These are phyloP conservation scores for Sicyos edulis DNA, from an alignment of 306 rosid genomes.

Conservation along the genomic window DNA sequence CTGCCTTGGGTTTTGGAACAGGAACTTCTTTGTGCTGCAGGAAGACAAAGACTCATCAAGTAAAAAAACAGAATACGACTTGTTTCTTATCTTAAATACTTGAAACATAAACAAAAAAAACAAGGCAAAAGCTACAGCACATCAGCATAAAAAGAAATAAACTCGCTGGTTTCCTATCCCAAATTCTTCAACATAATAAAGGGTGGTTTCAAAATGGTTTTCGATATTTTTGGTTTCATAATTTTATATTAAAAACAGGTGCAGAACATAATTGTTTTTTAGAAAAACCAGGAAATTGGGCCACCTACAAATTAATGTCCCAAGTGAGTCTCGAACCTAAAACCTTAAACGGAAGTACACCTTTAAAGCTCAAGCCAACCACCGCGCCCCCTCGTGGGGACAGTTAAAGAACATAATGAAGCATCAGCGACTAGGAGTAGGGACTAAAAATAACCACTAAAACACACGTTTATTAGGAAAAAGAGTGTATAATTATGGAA, in stretches of 20 bases:
- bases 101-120: not conserved
- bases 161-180: not conserved
- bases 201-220: not conserved
- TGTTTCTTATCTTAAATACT: not conserved
- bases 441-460: not conserved
- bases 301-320: too few species aligned
- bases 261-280: too few species aligned
- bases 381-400: too few species aligned
- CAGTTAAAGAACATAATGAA: not conserved
- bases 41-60: not conserved
- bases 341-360: too few species aligned
- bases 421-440: not conserved
- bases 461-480: not conserved
- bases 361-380: too few species aligned
- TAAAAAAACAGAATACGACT: not conserved
- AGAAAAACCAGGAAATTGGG: too few species aligned
- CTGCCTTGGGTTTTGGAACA: conserved; percentile 42
- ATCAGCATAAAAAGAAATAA: not conserved
- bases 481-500: too few species aligned
- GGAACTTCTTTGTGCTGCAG: conserved; percentile 67
- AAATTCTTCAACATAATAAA: not conserved
- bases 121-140: not conserved
- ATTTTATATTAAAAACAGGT: not conserved
- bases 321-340: too few species aligned
- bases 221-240: not conserved